Evolutionary conservation across 495 filamentous ascomycete species (phyloP).

Genomic region (Niebla homalea): DNA sequence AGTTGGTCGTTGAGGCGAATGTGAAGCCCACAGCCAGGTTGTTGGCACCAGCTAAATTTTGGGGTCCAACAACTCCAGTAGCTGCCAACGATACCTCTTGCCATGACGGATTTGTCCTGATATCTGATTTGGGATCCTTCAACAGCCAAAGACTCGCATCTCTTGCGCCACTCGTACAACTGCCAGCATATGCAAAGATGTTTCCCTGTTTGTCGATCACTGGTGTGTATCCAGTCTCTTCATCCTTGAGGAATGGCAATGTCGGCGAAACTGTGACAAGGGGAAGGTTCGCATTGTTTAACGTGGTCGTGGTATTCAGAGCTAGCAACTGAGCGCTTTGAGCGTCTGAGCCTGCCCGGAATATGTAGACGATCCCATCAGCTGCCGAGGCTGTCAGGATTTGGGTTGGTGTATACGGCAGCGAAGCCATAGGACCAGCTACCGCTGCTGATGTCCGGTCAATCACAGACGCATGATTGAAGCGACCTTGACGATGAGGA

Average conservation of each 20-base stretch:
- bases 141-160: slow-evolving; percentile 44
- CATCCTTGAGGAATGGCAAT: slow-evolving; percentile 50
- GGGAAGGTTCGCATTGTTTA: slow-evolving; percentile 38
- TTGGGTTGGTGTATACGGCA: slow-evolving; percentile 66
- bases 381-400: slow-evolving; percentile 43
- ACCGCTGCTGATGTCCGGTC: background rate
- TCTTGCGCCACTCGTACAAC: slow-evolving; percentile 39
- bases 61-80: slow-evolving; percentile 19
- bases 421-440: slow-evolving; percentile 21
- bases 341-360: slow-evolving; percentile 34
- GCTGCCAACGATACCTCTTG: slow-evolving; percentile 19
- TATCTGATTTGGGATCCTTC: slow-evolving; percentile 24
- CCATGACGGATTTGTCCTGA: slow-evolving; percentile 46
- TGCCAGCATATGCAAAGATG: slow-evolving; percentile 56
- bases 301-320: slow-evolving; percentile 44
- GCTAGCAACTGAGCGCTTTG: slow-evolving; percentile 40
- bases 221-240: slow-evolving; percentile 42
- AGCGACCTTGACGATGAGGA: background rate
- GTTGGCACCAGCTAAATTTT: slow-evolving; percentile 38
- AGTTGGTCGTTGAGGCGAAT: slow-evolving; percentile 48
- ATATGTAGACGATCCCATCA: slow-evolving; percentile 44
- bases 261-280: slow-evolving; percentile 42
- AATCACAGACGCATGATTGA: background rate
- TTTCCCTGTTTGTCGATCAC: slow-evolving; percentile 50
- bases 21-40: slow-evolving; percentile 53